Conservation (phyloP, 352 stramenopile species). For the Achlya hypogyna region DNA sequence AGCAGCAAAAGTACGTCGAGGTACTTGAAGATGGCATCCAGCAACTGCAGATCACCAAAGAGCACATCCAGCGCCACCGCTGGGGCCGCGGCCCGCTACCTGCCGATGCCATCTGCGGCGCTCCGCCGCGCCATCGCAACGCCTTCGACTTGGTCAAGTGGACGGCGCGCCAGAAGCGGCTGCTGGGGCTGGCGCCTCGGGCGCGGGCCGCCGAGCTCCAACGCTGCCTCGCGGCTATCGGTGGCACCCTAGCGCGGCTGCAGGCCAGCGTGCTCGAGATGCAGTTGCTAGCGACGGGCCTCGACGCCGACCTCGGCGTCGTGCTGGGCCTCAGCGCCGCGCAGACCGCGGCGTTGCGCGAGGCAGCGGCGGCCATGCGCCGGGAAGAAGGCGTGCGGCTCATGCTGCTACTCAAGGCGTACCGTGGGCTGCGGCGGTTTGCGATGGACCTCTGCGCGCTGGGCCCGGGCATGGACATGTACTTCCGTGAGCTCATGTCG, state of each 20-base stretch:
- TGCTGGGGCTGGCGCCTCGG: constrained; percentile 35
- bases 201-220: constrained; percentile 41
- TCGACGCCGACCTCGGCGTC: constrained; percentile 10
- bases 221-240: constrained; percentile 56
- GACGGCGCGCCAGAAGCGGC: constrained; percentile 43
- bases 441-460: constrained; percentile 57
- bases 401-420: constrained; percentile 72
- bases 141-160: constrained; percentile 64
- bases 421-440: constrained; percentile 57
- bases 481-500: constrained; percentile 55
- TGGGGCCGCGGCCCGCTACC: constrained; percentile 43
- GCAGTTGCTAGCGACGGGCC: constrained; percentile 39
- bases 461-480: constrained; percentile 52
- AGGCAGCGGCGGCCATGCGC: constrained; percentile 51
- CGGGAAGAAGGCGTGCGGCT: constrained; percentile 48
- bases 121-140: constrained; percentile 31
- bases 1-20: constrained; percentile 84
- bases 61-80: constrained; percentile 56
- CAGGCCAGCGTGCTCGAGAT: constrained; percentile 50
- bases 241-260: constrained; percentile 41
- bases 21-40: constrained; percentile 82
- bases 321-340: constrained; percentile 38
- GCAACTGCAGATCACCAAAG: constrained; percentile 71
- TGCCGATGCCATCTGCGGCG: constrained; percentile 29
- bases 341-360: constrained; percentile 57